Percentiles rank a stretch among this genome's conserved stretches.
Conservation (phyloP, 2,329 filamentous ascomycete species). For the Rhynchosporium agropyri region DNA sequence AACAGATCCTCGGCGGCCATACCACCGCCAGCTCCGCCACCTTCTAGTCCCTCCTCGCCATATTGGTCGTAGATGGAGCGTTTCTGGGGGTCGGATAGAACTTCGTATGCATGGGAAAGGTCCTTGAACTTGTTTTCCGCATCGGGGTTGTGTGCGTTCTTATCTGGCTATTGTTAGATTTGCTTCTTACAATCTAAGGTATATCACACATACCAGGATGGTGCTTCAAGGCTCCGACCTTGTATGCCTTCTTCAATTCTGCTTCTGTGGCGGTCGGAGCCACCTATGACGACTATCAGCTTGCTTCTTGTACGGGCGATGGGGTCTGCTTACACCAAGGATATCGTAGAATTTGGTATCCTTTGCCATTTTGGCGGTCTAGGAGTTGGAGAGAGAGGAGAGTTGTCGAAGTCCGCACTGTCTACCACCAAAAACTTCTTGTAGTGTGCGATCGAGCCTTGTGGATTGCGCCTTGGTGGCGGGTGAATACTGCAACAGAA, state of each 20-base stretch:
- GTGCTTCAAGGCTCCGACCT: conserved; percentile 78
- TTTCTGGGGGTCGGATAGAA: conserved; percentile 90
- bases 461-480: conserved; percentile 14
- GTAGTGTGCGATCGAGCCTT: conserved; percentile 12
- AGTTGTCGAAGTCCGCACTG: conserved; percentile 14
- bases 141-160: conserved; percentile 91
- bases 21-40: conserved; percentile 74
- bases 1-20: conserved; percentile 98
- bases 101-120: conserved; percentile 91
- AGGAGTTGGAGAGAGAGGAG: conserved; percentile 21
- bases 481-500: conserved; percentile 13
- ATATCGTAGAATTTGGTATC: conserved; percentile 79
- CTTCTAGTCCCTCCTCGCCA: conserved; percentile 95
- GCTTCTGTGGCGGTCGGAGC: conserved; percentile 77
- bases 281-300: conserved; percentile 57
- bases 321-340: conserved; percentile 64
- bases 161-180: conserved; percentile 61
- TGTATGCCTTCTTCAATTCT: conserved; percentile 91
- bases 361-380: conserved; percentile 66
- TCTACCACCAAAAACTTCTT: conserved; percentile 14
- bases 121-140: conserved; percentile 99
- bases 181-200: conserved; percentile 14
- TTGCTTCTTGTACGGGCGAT: conserved; percentile 33
- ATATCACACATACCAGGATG: conserved; percentile 68
- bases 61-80: conserved; percentile 93